These are phyloP conservation scores for Arxiozyma heterogenica DNA, from an alignment of 1,139 yeast genomes.

Conservation along the genomic window DNA sequence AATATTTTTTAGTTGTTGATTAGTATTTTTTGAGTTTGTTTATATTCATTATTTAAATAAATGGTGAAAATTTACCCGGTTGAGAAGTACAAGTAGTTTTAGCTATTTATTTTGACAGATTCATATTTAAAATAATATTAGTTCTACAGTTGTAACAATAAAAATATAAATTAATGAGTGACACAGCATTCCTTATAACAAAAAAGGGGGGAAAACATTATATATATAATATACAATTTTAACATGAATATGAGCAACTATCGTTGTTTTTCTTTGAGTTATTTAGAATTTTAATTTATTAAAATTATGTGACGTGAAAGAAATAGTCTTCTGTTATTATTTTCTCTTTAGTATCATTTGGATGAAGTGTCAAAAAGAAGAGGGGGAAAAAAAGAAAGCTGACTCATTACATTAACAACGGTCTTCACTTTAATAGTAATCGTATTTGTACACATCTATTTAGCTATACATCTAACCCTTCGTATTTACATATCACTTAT, in stretches of 20 bases:
- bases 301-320: too few species aligned
- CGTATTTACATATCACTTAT: neutral
- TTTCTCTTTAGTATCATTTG: neutral
- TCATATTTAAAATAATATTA: neutral
- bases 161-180: neutral
- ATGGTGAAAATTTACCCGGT: neutral
- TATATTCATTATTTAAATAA: neutral
- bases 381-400: too few species aligned
- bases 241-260: too few species aligned
- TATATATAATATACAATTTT: neutral
- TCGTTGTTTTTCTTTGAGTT: too few species aligned
- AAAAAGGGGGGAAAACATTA: too few species aligned
- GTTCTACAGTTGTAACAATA: neutral
- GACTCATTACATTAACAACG: neutral
- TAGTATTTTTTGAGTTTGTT: neutral
- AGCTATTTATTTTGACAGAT: neutral
- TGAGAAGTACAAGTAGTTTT: neutral
- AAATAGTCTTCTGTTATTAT: neutral
- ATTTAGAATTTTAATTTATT: too few species aligned
- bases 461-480: neutral
- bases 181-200: too few species aligned
- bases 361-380: neutral
- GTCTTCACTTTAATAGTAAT: neutral
- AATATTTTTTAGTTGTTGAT: constrained; percentile 38
- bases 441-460: too few species aligned